A percentile compares a stretch with the other conserved stretches of the same genome.
Evolutionary conservation across 2,329 filamentous ascomycete species (phyloP).

Genomic region (Diplodia mutila): DNA sequence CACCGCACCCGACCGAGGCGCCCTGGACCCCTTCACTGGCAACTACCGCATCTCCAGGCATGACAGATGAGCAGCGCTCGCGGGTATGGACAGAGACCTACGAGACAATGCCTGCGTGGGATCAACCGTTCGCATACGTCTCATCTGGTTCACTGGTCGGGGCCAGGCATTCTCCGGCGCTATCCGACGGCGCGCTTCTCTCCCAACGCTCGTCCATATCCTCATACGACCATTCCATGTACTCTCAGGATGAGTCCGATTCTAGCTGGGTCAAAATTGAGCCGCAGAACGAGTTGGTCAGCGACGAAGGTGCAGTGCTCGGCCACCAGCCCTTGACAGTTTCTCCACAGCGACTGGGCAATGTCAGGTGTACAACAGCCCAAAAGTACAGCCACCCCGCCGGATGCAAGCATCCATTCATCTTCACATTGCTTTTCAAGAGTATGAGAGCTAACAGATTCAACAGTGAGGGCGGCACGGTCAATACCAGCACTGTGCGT

Average conservation of each 20-base stretch:
- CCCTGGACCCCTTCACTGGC: slow-evolving; percentile 37
- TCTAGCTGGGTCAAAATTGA: slow-evolving; percentile 38
- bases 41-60: slow-evolving; percentile 35
- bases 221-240: slow-evolving; percentile 38
- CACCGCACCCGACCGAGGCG: slow-evolving; percentile 41
- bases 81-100: slow-evolving; percentile 10
- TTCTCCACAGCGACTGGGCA: slow-evolving; percentile 38
- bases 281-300: slow-evolving; percentile 33
- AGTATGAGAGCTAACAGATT: background rate
- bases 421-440: background rate
- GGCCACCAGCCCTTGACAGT: slow-evolving; percentile 36
- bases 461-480: background rate
- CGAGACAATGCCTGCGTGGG: slow-evolving; percentile 14
- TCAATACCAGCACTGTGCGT: slow-evolving; percentile 22
- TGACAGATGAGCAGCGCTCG: slow-evolving; percentile 30
- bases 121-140: slow-evolving; percentile 5
- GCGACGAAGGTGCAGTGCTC: slow-evolving; percentile 31
- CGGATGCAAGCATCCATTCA: background rate
- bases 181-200: slow-evolving; percentile 22
- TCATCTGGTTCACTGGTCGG: background rate
- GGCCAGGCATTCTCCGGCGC: slow-evolving; percentile 16
- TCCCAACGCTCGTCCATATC: slow-evolving; percentile 42
- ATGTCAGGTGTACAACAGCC: slow-evolving; percentile 3
- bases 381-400: background rate
- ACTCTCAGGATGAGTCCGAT: slow-evolving; percentile 39